A percentile compares a stretch with the other conserved stretches of the same genome.
phyloP scores from a whole-genome alignment of 805 yeast species.

The Starmerella cellae region DNA sequence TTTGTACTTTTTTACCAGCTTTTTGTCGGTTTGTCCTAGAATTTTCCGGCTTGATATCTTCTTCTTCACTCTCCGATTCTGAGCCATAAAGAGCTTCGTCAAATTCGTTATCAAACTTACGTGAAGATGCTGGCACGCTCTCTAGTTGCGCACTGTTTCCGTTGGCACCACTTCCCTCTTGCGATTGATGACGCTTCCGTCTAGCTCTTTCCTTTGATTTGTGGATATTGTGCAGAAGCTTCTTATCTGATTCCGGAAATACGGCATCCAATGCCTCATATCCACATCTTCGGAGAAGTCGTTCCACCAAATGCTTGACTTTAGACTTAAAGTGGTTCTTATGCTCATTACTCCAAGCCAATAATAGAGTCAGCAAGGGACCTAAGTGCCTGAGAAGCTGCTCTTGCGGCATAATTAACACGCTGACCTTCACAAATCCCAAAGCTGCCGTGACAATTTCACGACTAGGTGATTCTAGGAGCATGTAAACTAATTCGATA shows the following conservation, averaged over 20 bases:
- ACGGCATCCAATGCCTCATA: slow-evolving; percentile 63
- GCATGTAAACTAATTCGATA: slow-evolving; percentile 74
- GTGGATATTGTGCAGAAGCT: slow-evolving; percentile 69
- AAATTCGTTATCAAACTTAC: slow-evolving; percentile 67
- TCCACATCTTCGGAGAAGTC: slow-evolving; percentile 84
- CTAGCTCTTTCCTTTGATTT: slow-evolving; percentile 75
- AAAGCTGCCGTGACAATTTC: slow-evolving; percentile 91
- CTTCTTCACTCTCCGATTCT: slow-evolving; percentile 37
- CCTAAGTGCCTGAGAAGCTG: slow-evolving; percentile 52
- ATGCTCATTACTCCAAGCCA: slow-evolving; percentile 93
- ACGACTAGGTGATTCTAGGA: slow-evolving; percentile 76
- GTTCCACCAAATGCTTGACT: slow-evolving; percentile 84
- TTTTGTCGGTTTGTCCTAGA: not conserved
- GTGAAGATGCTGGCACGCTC: slow-evolving; percentile 31
- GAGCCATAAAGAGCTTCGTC: slow-evolving; percentile 82
- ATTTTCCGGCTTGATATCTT: slow-evolving; percentile 1
- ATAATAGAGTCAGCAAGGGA: slow-evolving; percentile 53
- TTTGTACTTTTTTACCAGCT: slow-evolving; percentile 14
- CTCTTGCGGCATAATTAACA: slow-evolving; percentile 68
- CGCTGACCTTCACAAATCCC: slow-evolving; percentile 86
- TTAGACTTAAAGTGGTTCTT: slow-evolving; percentile 88
- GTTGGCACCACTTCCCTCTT: slow-evolving; percentile 36
- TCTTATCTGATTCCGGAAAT: slow-evolving; percentile 84
- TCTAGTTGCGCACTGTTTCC: slow-evolving; percentile 37
- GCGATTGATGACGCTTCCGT: slow-evolving; percentile 38